Conservation (phyloP, 495 filamentous ascomycete species). For the Penicillium egyptiacum region DNA sequence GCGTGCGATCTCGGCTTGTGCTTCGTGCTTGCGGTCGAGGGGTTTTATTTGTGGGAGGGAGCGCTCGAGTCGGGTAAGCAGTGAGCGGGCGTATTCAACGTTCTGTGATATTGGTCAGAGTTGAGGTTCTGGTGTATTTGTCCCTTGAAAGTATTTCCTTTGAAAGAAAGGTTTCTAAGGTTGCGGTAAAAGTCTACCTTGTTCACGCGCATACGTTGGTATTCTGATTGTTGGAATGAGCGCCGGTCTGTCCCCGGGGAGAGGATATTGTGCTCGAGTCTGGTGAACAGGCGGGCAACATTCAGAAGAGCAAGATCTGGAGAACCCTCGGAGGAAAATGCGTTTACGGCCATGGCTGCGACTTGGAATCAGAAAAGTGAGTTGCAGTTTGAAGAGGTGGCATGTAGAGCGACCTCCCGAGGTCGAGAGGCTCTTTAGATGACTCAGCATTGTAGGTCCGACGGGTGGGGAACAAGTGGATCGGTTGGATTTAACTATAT, state of each 20-base stretch:
- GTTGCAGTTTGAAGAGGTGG: conserved; percentile 1
- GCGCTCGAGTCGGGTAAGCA: conserved; percentile 76
- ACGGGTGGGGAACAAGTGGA: not conserved
- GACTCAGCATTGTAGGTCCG: not conserved
- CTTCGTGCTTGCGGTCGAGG: conserved; percentile 61
- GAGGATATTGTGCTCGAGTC: conserved; percentile 72
- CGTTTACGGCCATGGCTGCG: conserved; percentile 34
- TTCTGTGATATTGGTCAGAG: conserved; percentile 52
- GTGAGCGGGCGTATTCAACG: conserved; percentile 72
- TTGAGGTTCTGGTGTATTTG: not conserved
- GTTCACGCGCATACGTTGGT: conserved; percentile 65
- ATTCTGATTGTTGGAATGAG: conserved; percentile 60
- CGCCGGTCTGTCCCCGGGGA: conserved; percentile 61
- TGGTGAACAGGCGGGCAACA: conserved; percentile 69
- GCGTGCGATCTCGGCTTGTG: conserved; percentile 63
- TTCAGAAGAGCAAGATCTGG: conserved; percentile 53
- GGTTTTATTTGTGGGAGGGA: conserved; percentile 64
- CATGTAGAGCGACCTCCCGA: not conserved
- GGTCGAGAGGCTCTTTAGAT: not conserved
- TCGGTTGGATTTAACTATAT: not conserved
- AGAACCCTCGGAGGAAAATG: conserved; percentile 30
- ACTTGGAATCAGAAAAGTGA: not conserved
- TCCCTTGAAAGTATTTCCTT: not conserved
- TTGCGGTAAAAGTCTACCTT: conserved; percentile 21
- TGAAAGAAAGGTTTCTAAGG: not conserved